These are phyloP conservation scores for Biscogniauxia marginata DNA, from an alignment of 2,329 filamentous ascomycete species.

Conservation along the genomic window DNA sequence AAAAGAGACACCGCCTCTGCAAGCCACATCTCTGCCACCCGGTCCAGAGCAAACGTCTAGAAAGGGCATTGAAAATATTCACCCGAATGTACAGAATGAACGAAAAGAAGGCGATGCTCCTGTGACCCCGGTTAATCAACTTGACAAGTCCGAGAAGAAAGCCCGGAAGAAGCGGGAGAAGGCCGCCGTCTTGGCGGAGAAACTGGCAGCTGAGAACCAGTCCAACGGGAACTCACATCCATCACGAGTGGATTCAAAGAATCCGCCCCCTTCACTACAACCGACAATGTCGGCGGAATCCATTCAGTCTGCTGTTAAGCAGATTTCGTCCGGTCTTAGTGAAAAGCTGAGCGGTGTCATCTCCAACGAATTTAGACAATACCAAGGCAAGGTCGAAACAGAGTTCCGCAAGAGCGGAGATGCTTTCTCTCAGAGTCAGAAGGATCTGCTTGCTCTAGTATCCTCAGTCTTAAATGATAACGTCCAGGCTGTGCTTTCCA, in stretches of 20 bases:
- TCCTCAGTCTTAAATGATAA: slow-evolving; percentile 61
- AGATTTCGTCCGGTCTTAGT: slow-evolving; percentile 52
- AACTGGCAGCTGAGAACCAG: slow-evolving; percentile 34
- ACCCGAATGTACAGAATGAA: slow-evolving; percentile 23
- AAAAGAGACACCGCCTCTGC: slow-evolving; percentile 30
- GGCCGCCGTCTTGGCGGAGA: slow-evolving; percentile 51
- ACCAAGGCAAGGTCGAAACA: slow-evolving; percentile 63
- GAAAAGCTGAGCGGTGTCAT: slow-evolving; percentile 46
- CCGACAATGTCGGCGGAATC: slow-evolving; percentile 39
- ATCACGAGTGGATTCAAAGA: slow-evolving; percentile 32
- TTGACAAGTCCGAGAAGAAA: slow-evolving; percentile 34
- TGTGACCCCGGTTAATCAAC: slow-evolving; percentile 27
- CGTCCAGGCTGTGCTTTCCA: slow-evolving; percentile 69
- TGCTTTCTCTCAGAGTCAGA: slow-evolving; percentile 52
- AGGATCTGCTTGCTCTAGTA: slow-evolving; percentile 56
- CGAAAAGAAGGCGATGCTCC: slow-evolving; percentile 29
- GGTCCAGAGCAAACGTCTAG: slow-evolving; percentile 23
- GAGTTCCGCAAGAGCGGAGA: slow-evolving; percentile 57
- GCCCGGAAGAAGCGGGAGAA: slow-evolving; percentile 52
- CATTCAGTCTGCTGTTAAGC: slow-evolving; percentile 53
- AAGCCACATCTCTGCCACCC: slow-evolving; percentile 16
- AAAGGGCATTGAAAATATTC: slow-evolving; percentile 23
- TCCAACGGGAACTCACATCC: slow-evolving; percentile 40
- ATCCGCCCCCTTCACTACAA: slow-evolving; percentile 21
- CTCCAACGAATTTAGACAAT: slow-evolving; percentile 53